Evolutionary conservation across 306 rosid species (phyloP).

Genomic region (Canavalia gladiata): DNA sequence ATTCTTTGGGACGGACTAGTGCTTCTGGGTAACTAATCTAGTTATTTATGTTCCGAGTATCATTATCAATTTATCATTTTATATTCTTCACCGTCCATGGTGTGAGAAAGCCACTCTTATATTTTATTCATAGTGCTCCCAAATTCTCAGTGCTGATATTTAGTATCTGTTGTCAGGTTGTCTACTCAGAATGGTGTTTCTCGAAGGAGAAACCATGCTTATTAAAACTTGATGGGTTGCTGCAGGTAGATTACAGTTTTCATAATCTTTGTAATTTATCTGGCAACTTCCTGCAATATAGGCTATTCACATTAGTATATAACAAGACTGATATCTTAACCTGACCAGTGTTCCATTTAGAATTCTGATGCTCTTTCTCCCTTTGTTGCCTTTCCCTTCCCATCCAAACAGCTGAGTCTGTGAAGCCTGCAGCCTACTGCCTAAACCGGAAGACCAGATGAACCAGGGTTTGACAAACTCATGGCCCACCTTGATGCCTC

Average conservation of each 20-base stretch:
- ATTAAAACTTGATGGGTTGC: constrained; percentile 49
- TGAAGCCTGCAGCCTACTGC: constrained; percentile 97
- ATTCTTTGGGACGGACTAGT: constrained; percentile 75
- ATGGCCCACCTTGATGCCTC: constrained; percentile 94
- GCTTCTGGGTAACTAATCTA: constrained; percentile 72
- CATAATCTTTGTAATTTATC: constrained; percentile 44
- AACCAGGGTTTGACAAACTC: constrained; percentile 92
- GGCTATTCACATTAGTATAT: constrained; percentile 52
- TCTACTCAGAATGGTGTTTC: constrained; percentile 55
- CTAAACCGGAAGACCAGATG: constrained; percentile 95
- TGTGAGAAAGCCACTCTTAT: constrained; percentile 22
- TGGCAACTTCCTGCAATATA: constrained; percentile 50
- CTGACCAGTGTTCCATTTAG: constrained; percentile 75
- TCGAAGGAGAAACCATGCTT: constrained; percentile 65
- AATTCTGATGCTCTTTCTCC: constrained; percentile 93
- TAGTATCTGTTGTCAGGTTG: constrained; percentile 52
- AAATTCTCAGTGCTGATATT: constrained; percentile 45
- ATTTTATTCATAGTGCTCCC: not conserved
- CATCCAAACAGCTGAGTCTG: constrained; percentile 91
- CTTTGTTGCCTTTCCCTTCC: constrained; percentile 94
- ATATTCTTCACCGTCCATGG: constrained; percentile 9
- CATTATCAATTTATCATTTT: constrained; percentile 6
- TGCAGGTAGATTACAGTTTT: constrained; percentile 58
- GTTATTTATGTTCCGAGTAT: constrained; percentile 7
- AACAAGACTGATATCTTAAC: constrained; percentile 67